Evolutionary conservation across 331 rosid species (phyloP), one percentile per base, ranked within the genome.

Genomic region (Saraca asoca): DNA sequence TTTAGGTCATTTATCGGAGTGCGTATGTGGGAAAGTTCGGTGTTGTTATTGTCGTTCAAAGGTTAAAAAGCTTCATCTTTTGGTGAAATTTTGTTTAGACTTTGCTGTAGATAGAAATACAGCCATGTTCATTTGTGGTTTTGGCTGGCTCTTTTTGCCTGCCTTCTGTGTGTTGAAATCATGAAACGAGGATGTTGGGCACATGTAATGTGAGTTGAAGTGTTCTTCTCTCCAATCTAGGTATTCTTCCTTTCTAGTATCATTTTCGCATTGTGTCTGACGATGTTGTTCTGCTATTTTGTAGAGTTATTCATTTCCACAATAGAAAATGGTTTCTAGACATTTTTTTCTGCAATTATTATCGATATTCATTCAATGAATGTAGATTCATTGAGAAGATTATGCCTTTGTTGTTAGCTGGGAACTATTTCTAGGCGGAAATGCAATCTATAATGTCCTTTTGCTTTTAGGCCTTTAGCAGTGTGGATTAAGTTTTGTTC

Each of bases 101-200:
- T 68, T 67, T 66, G 62, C 65, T 58, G 16, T 38, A 58, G 69
- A 60, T 64, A 43, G 12, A 7, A 5, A 35, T 12, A 7, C 33
- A 6, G 31, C 2, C 37, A 35, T 39, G 51, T 6, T 38, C 7
- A 11, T 39, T 42, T 61, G 16, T 58, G 46, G 44, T 46, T 63
- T 55, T 12, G 38, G 59, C 41, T 65, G 52, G 48, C 18, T 24
- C 6, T 17, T 37, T 38, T 46, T 53, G 79, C 79, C 56, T 10
- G 35, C 78, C 56, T 53, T 34, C 45, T 69, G 34, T 55, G 29
- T 42, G 68, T 54, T 71, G 51, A 70, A 63, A 57, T 62, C 68
- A 35, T 15, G 35, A 33, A 19, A 68, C 64, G 57, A 24, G 19
- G 15, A 42, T 31, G 12, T 43, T 20, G 13, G 14, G 2, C 59